phyloP scores from a whole-genome alignment of 106 monocot genomes.

The Dendrobium nobile region DNA sequence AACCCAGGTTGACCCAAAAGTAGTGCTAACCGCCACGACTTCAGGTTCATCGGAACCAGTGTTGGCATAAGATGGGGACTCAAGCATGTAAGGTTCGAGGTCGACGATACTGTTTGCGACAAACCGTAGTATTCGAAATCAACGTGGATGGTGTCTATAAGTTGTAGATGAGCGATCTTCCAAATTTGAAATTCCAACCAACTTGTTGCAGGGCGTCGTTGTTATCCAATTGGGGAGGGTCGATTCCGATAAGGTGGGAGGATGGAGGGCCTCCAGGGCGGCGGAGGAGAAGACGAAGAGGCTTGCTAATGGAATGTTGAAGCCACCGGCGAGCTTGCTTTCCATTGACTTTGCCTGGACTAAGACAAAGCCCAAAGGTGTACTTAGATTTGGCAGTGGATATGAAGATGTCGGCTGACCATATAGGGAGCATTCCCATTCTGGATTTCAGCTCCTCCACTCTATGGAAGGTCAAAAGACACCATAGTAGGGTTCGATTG shows the following conservation, averaged over 20 bases:
- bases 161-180: constrained; percentile 52
- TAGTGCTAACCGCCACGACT: constrained; percentile 67
- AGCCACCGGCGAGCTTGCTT: constrained; percentile 32
- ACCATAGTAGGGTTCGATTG: constrained; percentile 31
- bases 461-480: constrained; percentile 47
- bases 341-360: constrained; percentile 61
- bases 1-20: constrained; percentile 29
- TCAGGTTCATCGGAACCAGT: constrained; percentile 21
- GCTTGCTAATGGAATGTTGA: constrained; percentile 48
- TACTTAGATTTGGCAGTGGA: constrained; percentile 38
- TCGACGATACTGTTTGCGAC: constrained; percentile 62
- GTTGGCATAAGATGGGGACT: background rate
- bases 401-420: constrained; percentile 40
- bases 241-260: constrained; percentile 69
- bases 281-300: constrained; percentile 41
- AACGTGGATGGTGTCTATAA: constrained; percentile 63
- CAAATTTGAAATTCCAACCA: constrained; percentile 16
- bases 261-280: constrained; percentile 42
- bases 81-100: constrained; percentile 67
- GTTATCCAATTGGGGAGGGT: constrained; percentile 63
- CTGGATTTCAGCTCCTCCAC: constrained; percentile 66
- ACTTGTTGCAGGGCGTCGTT: constrained; percentile 64
- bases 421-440: constrained; percentile 54
- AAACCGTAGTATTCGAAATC: constrained; percentile 65
- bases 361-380: constrained; percentile 31